Conservation (phyloP, 2,329 filamentous ascomycete species). For the Colletotrichum paranaense region DNA sequence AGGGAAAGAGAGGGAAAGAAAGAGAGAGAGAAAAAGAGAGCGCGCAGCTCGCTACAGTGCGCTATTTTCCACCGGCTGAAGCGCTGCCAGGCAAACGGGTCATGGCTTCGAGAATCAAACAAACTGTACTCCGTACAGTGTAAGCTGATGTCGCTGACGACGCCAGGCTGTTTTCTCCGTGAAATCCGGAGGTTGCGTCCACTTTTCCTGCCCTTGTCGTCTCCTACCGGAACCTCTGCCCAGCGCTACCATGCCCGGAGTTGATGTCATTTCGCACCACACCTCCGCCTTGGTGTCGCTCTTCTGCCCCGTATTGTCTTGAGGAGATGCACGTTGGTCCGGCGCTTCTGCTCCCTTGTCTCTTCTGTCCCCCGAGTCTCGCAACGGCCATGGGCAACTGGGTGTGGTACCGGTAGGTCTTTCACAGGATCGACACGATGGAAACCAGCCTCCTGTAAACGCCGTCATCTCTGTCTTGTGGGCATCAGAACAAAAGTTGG, state of each 20-base stretch:
- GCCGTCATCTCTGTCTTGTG: not conserved
- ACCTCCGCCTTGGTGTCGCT: slow-evolving; percentile 31
- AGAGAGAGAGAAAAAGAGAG: not conserved
- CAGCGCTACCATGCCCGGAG: slow-evolving; percentile 23
- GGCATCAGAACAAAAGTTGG: not conserved
- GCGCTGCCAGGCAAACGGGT: not conserved
- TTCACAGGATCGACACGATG: slow-evolving; percentile 13
- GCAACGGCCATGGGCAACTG: not conserved
- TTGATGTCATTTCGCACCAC: slow-evolving; percentile 35
- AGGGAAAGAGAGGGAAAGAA: not conserved
- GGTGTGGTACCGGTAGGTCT: not conserved
- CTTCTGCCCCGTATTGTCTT: slow-evolving; percentile 24
- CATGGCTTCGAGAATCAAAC: no score
- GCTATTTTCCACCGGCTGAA: slow-evolving; percentile 18
- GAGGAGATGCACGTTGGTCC: slow-evolving; percentile 11
- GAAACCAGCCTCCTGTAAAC: not conserved
- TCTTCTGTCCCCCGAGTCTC: not conserved
- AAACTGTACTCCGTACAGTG: not conserved
- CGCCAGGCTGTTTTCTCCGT: slow-evolving; percentile 29
- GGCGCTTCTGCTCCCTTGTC: not conserved
- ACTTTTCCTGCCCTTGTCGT: slow-evolving; percentile 29
- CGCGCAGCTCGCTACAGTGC: not conserved
- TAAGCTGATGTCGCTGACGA: slow-evolving; percentile 31
- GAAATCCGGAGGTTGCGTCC: slow-evolving; percentile 23
- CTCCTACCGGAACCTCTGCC: slow-evolving; percentile 25